phyloP scores from a whole-genome alignment of 129 eudicot genomes.

The Chrysanthemum seticuspe region DNA sequence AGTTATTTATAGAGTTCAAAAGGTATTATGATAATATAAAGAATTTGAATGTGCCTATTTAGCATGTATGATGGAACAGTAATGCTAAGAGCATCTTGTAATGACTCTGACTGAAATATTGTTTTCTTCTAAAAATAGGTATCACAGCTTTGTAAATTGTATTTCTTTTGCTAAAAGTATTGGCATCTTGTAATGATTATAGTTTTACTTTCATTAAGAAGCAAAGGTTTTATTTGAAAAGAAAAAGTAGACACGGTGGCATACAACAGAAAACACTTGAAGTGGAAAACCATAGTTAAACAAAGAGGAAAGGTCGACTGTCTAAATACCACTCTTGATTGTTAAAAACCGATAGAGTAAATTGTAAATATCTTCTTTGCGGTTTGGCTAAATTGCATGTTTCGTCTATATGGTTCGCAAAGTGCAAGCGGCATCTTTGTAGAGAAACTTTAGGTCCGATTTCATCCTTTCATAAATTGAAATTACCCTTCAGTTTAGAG shows the following conservation, averaged over 20 bases:
- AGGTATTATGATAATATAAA: neutral
- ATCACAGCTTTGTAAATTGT: neutral
- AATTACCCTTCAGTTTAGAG: too few species aligned
- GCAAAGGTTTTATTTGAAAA: neutral
- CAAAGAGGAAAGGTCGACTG: too few species aligned
- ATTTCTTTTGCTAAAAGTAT: neutral
- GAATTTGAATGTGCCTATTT: neutral
- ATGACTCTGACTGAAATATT: neutral
- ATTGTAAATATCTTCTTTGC: too few species aligned
- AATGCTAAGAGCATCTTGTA: constrained; percentile 2
- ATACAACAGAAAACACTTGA: constrained; percentile 5
- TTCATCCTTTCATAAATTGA: too few species aligned
- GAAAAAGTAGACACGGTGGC: constrained; percentile 18
- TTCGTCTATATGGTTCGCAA: too few species aligned
- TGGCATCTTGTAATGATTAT: constrained; percentile 13
- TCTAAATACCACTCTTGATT: too few species aligned
- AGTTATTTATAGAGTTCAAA: too few species aligned
- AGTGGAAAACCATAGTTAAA: neutral
- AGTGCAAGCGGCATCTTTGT: too few species aligned
- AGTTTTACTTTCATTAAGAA: neutral
- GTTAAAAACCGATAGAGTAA: too few species aligned
- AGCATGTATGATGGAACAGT: neutral
- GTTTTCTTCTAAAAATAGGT: neutral
- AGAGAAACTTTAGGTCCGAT: too few species aligned
- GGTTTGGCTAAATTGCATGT: too few species aligned